Base-by-base conservation (phyloP, 345 rosid species). In the Schrenkiella parvula region DNA sequence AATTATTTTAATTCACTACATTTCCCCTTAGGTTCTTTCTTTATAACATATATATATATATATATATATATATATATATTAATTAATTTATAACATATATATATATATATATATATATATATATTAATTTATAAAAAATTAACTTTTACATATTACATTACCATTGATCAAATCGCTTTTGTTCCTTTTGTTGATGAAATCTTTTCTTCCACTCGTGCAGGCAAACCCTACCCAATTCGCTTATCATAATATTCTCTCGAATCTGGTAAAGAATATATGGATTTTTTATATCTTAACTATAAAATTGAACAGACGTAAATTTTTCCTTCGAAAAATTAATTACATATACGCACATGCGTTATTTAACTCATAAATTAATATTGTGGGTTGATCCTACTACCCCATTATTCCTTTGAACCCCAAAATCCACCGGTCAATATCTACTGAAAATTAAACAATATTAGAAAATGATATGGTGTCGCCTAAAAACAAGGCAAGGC, bases 191-290 rank as follows among this genome's bases (percentile, higher is more conserved):
- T 18, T 47, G 66, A 59, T 66, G 21, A 37, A 32, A 13, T 18
- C 13, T 62, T 67, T 62, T 53, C 60, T 47, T 39, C 77, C 86
- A 78, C 80, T 79, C 87, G 86, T 84, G 89, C 84, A 86, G 95
- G 79, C 88, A 83, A 70, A 67, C 55, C 57, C 75, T 53, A 41
- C 57, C 75, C 47, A 41, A 35, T 28, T 70, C 37, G 31, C 28
- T 15, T 75, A 48, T 41, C 62, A 48, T 59, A 59, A 38, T 55
- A 66, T 60, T 59, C 63, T 66, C 68, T 74, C 63, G 46, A 74
- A 10, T 50, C 32, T 74, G 47, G 73, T 58, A 48, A 65, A 2
- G 59, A 23, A 46, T 32, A 34, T 35, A 37, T 6, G 50, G 58
- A 56, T 56, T 47, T 56, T 47, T 25, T 7, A 19, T 48, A 38